Conservation (phyloP, 768 basidiomycete genomes). For the Dictyophora rubrovolvata region DNA sequence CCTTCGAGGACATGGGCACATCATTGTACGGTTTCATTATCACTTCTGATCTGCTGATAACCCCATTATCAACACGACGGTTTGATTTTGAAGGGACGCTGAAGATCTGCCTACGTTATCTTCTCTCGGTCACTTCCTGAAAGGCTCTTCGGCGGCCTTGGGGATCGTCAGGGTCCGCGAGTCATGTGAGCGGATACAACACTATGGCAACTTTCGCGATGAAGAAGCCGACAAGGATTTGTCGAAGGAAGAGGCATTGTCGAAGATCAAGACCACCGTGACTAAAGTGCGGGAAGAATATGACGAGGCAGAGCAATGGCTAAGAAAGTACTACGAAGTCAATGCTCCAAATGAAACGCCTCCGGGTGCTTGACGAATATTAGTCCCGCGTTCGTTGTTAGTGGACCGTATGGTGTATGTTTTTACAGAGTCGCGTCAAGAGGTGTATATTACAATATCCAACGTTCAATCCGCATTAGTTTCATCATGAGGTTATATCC, state of each 20-base stretch:
- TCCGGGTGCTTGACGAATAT: not conserved
- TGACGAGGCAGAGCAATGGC: conserved; percentile 52
- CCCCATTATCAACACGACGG: conserved; percentile 7
- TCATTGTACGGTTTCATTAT: conserved; percentile 49
- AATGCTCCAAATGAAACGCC: conserved; percentile 1
- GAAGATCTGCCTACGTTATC: conserved; percentile 62
- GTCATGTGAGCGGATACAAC: conserved; percentile 86
- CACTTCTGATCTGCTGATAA: conserved; percentile 2
- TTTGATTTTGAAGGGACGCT: conserved; percentile 28
- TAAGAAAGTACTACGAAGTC: conserved; percentile 44
- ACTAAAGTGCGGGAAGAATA: conserved; percentile 58
- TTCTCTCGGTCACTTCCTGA: conserved; percentile 84
- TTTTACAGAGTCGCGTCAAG: not conserved
- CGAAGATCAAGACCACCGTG: conserved; percentile 45
- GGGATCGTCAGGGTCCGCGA: conserved; percentile 74
- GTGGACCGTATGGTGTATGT: not conserved
- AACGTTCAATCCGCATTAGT: not conserved
- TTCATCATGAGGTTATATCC: not conserved
- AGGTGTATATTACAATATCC: not conserved
- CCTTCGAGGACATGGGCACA: conserved; percentile 69
- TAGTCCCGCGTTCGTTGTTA: not conserved
- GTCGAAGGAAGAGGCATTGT: conserved; percentile 41
- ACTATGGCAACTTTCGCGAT: conserved; percentile 65
- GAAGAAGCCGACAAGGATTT: conserved; percentile 35
- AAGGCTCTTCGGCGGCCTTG: conserved; percentile 92